Evolutionary conservation across 352 stramenopile species (phyloP).

Genomic region (Pythium phragmiticola): DNA sequence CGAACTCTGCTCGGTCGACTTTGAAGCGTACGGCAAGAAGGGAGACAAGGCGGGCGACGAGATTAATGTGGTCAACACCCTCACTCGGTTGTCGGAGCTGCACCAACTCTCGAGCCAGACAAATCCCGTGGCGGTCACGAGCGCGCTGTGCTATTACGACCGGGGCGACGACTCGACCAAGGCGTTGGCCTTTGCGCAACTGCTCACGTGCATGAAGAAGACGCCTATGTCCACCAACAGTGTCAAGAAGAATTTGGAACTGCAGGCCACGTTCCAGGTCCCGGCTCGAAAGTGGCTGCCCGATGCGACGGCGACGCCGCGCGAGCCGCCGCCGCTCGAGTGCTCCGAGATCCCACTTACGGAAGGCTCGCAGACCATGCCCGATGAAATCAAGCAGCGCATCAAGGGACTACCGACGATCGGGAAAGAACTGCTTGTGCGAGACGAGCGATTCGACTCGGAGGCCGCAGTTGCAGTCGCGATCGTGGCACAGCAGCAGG

Average conservation of each 20-base stretch:
- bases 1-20: constrained; percentile 62
- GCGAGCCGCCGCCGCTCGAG: constrained; percentile 50
- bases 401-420: constrained; percentile 43
- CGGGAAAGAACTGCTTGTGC: constrained; percentile 49
- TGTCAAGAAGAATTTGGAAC: constrained; percentile 66
- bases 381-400: constrained; percentile 44
- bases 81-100: constrained; percentile 68
- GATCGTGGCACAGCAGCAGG: background rate
- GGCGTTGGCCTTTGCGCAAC: constrained; percentile 33
- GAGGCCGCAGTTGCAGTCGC: background rate
- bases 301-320: constrained; percentile 36
- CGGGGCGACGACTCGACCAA: constrained; percentile 31
- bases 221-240: constrained; percentile 39
- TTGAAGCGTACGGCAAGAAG: constrained; percentile 37
- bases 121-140: background rate
- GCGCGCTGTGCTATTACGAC: constrained; percentile 37
- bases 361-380: constrained; percentile 51
- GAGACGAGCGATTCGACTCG: constrained; percentile 31
- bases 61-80: constrained; percentile 71
- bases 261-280: constrained; percentile 63
- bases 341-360: constrained; percentile 62
- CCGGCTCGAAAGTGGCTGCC: constrained; percentile 59
- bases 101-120: constrained; percentile 25
- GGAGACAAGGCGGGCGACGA: constrained; percentile 23
- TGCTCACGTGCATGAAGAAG: constrained; percentile 68